Percentiles rank a stretch among this genome's conserved stretches.
Conservation (phyloP, 2,329 filamentous ascomycete genomes). For the Talaromyces funiculosus region DNA sequence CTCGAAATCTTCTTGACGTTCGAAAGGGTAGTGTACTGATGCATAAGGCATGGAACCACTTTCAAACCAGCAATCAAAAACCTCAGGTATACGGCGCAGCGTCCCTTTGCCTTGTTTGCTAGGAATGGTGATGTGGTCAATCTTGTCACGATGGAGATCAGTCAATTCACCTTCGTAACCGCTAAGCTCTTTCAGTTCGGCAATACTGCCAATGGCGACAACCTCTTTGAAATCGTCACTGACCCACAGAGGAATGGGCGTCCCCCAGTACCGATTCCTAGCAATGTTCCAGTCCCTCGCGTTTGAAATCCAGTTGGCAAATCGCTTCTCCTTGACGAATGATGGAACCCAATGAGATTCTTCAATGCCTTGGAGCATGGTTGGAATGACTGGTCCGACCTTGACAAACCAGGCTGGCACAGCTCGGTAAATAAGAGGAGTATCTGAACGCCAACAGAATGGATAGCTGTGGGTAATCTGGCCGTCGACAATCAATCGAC, state of each 20-base stretch:
- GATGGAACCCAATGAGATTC: slow-evolving; percentile 86
- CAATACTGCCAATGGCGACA: slow-evolving; percentile 77
- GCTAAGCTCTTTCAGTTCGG: slow-evolving; percentile 77
- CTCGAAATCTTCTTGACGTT: slow-evolving; percentile 70
- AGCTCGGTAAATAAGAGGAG: slow-evolving; percentile 84
- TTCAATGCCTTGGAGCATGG: slow-evolving; percentile 88
- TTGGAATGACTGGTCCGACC: slow-evolving; percentile 72
- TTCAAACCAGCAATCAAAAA: slow-evolving; percentile 97
- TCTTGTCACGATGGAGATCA: slow-evolving; percentile 86
- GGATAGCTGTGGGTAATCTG: slow-evolving; percentile 89
- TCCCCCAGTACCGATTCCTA: slow-evolving; percentile 92
- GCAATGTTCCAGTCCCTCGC: slow-evolving; percentile 95
- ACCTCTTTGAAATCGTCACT: slow-evolving; percentile 84
- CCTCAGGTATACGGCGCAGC: slow-evolving; percentile 75
- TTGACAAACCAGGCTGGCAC: slow-evolving; percentile 95
- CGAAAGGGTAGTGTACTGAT: slow-evolving; percentile 85
- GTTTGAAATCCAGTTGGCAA: slow-evolving; percentile 84
- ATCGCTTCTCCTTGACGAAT: slow-evolving; percentile 85
- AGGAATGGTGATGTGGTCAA: slow-evolving; percentile 90
- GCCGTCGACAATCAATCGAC: slow-evolving; percentile 74
- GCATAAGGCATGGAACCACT: slow-evolving; percentile 95
- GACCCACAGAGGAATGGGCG: slow-evolving; percentile 84
- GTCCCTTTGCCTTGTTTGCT: slow-evolving; percentile 79
- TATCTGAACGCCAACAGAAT: slow-evolving; percentile 93
- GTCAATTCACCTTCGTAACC: slow-evolving; percentile 77